A percentile compares a stretch with the other conserved stretches of the same genome.
These are phyloP conservation scores for Solanum hybrid DNA, from an alignment of 305 asterid species.

Conservation along the genomic window DNA sequence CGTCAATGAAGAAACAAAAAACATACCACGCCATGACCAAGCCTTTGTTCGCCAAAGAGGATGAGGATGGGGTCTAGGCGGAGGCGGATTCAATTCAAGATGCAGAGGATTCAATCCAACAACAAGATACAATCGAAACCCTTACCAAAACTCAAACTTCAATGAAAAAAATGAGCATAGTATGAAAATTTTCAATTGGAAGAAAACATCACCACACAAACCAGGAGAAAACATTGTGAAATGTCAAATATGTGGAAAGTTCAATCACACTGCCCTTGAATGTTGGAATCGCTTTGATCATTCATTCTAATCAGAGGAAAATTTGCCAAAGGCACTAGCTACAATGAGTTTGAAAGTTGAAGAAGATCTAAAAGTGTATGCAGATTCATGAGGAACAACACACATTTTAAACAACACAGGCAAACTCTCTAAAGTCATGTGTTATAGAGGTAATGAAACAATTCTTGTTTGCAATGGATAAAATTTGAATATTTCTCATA, in stretches of 20 bases:
- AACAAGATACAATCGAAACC: background rate
- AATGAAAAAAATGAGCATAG: background rate
- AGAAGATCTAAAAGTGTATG: background rate
- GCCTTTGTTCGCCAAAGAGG: background rate
- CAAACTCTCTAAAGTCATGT: background rate
- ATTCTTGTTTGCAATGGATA: background rate
- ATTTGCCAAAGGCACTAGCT: background rate
- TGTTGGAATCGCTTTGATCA: background rate
- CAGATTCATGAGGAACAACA: background rate
- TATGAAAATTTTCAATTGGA: background rate
- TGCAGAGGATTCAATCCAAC: background rate
- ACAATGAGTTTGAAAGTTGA: background rate
- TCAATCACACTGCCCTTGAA: no score
- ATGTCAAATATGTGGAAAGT: no score
- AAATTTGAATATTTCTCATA: background rate
- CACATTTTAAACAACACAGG: background rate
- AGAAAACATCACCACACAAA: background rate
- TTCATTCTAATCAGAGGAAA: background rate
- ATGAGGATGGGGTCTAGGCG: background rate
- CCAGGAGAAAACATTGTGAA: no score
- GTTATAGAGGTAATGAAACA: background rate
- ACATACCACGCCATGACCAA: background rate
- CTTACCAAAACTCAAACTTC: background rate
- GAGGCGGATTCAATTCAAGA: no score
- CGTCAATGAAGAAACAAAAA: background rate